Conservation (phyloP, 2,329 filamentous ascomycete species). For the Rhynchosporium graminicola region DNA sequence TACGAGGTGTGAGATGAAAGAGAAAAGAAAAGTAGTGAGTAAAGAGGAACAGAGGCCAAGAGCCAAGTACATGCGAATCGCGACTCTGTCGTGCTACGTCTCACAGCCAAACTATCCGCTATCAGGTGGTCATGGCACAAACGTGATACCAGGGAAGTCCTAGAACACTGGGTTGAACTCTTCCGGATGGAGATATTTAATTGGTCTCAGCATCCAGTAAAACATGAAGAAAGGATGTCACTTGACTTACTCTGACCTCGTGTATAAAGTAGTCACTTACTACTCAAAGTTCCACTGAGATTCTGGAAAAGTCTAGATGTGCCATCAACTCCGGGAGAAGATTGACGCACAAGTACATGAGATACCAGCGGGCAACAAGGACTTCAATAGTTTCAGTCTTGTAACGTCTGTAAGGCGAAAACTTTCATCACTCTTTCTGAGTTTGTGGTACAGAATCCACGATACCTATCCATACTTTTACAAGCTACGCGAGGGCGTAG, state of each 20-base stretch:
- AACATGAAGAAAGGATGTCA: too few relatives aligned
- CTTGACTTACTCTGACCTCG: too few relatives aligned
- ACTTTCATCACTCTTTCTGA: neutral
- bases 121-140: too few relatives aligned
- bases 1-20: neutral
- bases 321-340: too few relatives aligned
- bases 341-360: neutral
- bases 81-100: neutral
- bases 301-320: too few relatives aligned
- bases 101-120: neutral
- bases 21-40: neutral
- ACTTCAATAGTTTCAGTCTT: neutral
- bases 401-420: neutral
- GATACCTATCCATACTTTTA: neutral
- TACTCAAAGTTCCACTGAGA: too few relatives aligned
- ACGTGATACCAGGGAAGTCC: too few relatives aligned
- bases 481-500: neutral
- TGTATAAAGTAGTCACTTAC: too few relatives aligned
- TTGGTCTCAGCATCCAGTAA: too few relatives aligned
- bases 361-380: constrained; percentile 1
- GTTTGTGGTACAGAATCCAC: neutral
- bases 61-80: neutral
- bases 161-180: too few relatives aligned
- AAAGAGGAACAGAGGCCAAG: neutral
- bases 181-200: too few relatives aligned